Conservation (phyloP, 2,329 filamentous ascomycete species). For the Botrytis sinoallii region DNA sequence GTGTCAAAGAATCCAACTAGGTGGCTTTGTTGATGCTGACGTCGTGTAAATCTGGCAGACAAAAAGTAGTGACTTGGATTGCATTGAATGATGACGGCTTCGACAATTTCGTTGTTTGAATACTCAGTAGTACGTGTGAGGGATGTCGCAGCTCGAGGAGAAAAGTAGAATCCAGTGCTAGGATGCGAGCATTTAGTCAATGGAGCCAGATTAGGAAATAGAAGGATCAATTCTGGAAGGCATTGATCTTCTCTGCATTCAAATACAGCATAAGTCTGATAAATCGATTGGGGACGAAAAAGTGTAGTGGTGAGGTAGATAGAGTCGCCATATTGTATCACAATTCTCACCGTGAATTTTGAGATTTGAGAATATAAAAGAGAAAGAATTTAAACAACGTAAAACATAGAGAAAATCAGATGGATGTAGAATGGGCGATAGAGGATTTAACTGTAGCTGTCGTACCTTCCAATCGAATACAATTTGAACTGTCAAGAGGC, state of each 20-base stretch:
- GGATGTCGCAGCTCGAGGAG: neutral
- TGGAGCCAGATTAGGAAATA: neutral
- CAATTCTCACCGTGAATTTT: neutral
- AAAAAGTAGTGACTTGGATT: neutral
- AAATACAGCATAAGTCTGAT: neutral
- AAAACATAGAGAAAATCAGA: neutral
- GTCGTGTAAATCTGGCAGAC: accelerated
- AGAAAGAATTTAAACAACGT: neutral
- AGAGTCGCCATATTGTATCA: too few species aligned
- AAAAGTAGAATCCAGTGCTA: neutral
- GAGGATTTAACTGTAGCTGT: neutral
- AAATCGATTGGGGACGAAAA: neutral
- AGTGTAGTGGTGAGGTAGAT: neutral
- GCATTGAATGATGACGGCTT: accelerated
- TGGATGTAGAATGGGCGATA: neutral
- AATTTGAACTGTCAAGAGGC: neutral
- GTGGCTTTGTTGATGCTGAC: neutral
- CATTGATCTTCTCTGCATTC: neutral
- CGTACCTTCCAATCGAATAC: neutral
- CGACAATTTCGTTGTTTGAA: neutral
- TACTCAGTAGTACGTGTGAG: neutral
- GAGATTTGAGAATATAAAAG: neutral
- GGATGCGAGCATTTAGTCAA: neutral
- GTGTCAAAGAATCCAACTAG: neutral
- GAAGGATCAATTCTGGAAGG: neutral